Evolutionary conservation across 177 flowering plant genomes (phyloP).

Genomic region (Vitis hybrid): DNA sequence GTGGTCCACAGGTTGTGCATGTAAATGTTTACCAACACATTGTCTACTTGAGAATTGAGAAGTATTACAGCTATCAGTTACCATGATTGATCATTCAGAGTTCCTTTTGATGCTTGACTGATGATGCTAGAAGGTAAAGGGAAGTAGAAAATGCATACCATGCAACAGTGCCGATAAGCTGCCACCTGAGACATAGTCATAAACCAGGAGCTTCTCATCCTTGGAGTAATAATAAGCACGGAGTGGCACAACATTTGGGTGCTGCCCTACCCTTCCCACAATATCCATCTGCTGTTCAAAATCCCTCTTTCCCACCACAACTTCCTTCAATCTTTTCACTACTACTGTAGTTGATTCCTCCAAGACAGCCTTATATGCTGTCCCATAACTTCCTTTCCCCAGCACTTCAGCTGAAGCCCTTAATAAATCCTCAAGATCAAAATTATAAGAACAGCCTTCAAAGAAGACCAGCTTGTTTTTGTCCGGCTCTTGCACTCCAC

Average conservation of each 20-base stretch:
- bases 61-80: background rate
- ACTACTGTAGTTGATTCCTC: conserved; percentile 64
- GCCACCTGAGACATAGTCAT: conserved; percentile 43
- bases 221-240: conserved; percentile 71
- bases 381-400: conserved; percentile 72
- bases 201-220: conserved; percentile 76
- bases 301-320: conserved; percentile 55
- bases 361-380: conserved; percentile 64
- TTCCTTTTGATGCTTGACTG: background rate
- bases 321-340: conserved; percentile 67
- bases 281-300: conserved; percentile 71
- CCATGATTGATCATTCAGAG: background rate
- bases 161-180: conserved; percentile 57
- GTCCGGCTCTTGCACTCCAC: conserved; percentile 68
- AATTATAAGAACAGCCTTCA: conserved; percentile 57
- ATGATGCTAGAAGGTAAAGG: background rate
- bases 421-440: conserved; percentile 67
- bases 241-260: conserved; percentile 55
- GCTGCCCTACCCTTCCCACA: conserved; percentile 46
- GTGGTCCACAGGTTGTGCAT: no score
- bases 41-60: background rate
- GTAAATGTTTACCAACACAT: background rate
- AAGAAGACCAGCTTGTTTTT: conserved; percentile 66
- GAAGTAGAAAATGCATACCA: conserved; percentile 32
- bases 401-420: conserved; percentile 78